Evolutionary conservation across 371 early-diverging fungal genomes (phyloP).

Genomic region (Umbelopsis sp.): DNA sequence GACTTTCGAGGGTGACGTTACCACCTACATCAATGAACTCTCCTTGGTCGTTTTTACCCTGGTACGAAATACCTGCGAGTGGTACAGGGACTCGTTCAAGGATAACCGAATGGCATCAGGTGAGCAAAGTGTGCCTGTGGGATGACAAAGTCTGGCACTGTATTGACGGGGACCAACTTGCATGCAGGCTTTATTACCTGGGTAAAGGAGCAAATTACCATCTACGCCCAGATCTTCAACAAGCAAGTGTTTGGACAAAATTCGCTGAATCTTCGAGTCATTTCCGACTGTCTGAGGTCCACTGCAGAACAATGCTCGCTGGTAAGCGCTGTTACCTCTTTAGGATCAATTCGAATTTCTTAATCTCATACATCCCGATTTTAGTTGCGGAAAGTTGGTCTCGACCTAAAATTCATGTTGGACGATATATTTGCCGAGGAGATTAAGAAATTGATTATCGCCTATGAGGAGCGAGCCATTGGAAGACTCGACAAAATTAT

Average conservation of each 20-base stretch:
- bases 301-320: conserved; percentile 75
- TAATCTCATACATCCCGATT: conserved; percentile 15
- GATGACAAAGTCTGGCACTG: neutral
- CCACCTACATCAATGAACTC: conserved; percentile 82
- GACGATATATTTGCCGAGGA: conserved; percentile 80
- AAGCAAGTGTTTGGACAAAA: conserved; percentile 83
- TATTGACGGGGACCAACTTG: neutral
- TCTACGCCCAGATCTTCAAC: conserved; percentile 84
- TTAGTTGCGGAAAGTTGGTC: conserved; percentile 71
- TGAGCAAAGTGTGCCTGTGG: conserved; percentile 20
- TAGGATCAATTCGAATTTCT: neutral
- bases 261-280: conserved; percentile 77
- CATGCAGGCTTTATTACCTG: conserved; percentile 83
- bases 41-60: conserved; percentile 86
- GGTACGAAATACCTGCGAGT: conserved; percentile 92
- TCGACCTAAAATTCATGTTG: conserved; percentile 86
- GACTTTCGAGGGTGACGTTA: conserved; percentile 85
- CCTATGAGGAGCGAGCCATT: conserved; percentile 56
- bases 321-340: conserved; percentile 42
- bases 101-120: conserved; percentile 87
- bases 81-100: conserved; percentile 89
- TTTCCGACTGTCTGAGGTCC: conserved; percentile 82
- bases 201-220: conserved; percentile 85
- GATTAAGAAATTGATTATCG: conserved; percentile 66
- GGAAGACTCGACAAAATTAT: conserved; percentile 63